Evolutionary conservation across 2,329 filamentous ascomycete species (phyloP), one percentile per base, ranked within the genome.

Genomic region (Microdochium paspali): DNA sequence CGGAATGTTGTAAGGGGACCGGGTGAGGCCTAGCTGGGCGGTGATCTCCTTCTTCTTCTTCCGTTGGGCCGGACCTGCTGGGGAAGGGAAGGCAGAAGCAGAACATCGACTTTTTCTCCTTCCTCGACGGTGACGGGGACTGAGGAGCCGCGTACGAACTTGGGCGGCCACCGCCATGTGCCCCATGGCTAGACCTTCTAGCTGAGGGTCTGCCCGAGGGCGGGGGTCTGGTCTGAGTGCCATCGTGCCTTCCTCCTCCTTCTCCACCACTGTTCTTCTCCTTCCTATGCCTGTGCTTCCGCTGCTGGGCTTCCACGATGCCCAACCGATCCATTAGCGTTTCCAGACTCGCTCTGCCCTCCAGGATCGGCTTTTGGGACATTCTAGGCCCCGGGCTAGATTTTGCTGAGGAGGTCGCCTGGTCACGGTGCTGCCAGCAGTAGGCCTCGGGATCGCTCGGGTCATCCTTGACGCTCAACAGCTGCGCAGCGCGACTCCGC

Each of bases 391-490:
- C 70, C 2, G 72, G 69, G 51, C 67, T 74, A 18, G 71, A 72
- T 42, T 62, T 63, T 2, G 71, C 62, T 9, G 73, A 72, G 49
- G 63, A 58, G 54, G 62, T 60, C 48, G 88, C 88, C 65, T 98
- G 93, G 49, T 93, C 88, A 62, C 87, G 90, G 70, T 98, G 93
- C 64, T 96, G 90, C 85, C 87, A 95, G 72, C 91, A 97, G 68
- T 90, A 96, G 45, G 84, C 77, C n/a, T 68, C 72, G 51, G 80
- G 76, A 44, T 79, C 74, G 48, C 71, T 67, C 2, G 77, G 73
- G 50, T 80, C 74, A 47, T 70, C 67, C n/a, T n/a, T n/a, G 5
- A 70, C 66, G 57, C 68, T n/a, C n/a, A n/a, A 62, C 13, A 66
- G 58, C 21, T 57, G 53, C 51, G 64, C 39, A 54, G 57, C 31